A percentile compares a stretch with the other conserved stretches of the same genome.
These are phyloP conservation scores for Alloascoidea hylecoeti DNA, from an alignment of 805 yeast species.

Conservation along the genomic window DNA sequence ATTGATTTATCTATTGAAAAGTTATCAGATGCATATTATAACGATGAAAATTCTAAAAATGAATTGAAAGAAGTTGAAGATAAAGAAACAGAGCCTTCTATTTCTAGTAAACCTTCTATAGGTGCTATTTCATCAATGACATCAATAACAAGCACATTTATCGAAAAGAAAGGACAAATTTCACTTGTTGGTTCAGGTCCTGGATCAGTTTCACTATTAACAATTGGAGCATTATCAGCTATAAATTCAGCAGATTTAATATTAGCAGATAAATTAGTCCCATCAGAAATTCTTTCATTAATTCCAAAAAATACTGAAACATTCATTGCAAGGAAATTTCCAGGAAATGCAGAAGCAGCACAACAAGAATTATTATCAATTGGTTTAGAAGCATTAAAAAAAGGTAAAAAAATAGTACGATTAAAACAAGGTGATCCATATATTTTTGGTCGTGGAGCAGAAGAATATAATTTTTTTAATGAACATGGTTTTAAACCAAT, in stretches of 20 bases:
- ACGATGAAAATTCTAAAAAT: conserved; percentile 6
- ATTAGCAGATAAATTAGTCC: conserved; percentile 86
- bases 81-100: not conserved
- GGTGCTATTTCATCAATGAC: conserved; percentile 1
- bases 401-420: conserved; percentile 72
- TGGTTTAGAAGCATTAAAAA: conserved; percentile 49
- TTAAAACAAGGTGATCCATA: conserved; percentile 96
- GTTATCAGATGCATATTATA: conserved; percentile 28
- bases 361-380: conserved; percentile 69
- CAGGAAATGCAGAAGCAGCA: conserved; percentile 92
- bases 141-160: conserved; percentile 3
- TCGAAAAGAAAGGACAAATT: conserved; percentile 50
- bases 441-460: conserved; percentile 94
- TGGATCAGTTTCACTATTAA: conserved; percentile 69
- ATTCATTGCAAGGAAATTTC: conserved; percentile 86
- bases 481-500: conserved; percentile 53
- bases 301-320: conserved; percentile 66
- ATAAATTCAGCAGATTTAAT: conserved; percentile 74
- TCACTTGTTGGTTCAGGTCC: conserved; percentile 94
- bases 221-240: conserved; percentile 73
- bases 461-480: conserved; percentile 62
- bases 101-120: not conserved
- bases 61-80: conserved; percentile 1
- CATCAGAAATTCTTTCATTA: conserved; percentile 69
- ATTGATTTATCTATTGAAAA: conserved; percentile 47